phyloP scores from a whole-genome alignment of 2,329 filamentous ascomycete species.

The Colletotrichum incanum region DNA sequence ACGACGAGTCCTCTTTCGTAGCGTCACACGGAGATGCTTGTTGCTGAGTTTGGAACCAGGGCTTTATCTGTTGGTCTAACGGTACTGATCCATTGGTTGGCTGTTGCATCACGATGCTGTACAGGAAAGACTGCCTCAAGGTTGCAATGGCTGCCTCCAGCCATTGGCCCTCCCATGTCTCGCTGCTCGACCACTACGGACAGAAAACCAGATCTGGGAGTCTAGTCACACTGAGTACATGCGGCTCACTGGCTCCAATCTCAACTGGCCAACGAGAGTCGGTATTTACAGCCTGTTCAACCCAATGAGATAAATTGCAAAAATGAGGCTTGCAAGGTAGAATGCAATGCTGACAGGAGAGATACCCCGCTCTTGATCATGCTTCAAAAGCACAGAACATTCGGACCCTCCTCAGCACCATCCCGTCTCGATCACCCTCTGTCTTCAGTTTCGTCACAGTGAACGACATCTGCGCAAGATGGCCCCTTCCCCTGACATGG shows the following conservation, averaged over 20 bases:
- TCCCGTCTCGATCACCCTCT: background rate
- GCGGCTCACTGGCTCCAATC: conserved; percentile 30
- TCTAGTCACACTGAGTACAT: conserved; percentile 5
- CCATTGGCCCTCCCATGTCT: background rate
- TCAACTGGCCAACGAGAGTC: conserved; percentile 1
- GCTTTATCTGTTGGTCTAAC: background rate
- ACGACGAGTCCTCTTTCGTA: too few relatives aligned
- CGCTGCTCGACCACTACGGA: background rate
- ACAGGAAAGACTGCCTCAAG: background rate
- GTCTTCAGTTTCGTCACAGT: background rate
- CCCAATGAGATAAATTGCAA: conserved; percentile 14
- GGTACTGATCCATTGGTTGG: background rate
- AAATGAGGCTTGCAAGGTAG: conserved; percentile 35
- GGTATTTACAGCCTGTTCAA: conserved; percentile 1
- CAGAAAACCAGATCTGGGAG: background rate
- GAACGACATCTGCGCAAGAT: background rate
- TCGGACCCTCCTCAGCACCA: background rate
- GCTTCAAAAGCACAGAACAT: background rate
- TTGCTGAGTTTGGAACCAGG: background rate
- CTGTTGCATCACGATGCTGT: background rate
- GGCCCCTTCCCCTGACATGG: conserved; percentile 14
- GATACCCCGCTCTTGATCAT: conserved; percentile 36
- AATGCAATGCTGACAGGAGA: conserved; percentile 12
- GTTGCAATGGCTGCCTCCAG: background rate
- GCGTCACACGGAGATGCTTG: background rate